Conservation (phyloP, 2,329 filamentous ascomycete genomes). For the Colletotrichum brevisporum region DNA sequence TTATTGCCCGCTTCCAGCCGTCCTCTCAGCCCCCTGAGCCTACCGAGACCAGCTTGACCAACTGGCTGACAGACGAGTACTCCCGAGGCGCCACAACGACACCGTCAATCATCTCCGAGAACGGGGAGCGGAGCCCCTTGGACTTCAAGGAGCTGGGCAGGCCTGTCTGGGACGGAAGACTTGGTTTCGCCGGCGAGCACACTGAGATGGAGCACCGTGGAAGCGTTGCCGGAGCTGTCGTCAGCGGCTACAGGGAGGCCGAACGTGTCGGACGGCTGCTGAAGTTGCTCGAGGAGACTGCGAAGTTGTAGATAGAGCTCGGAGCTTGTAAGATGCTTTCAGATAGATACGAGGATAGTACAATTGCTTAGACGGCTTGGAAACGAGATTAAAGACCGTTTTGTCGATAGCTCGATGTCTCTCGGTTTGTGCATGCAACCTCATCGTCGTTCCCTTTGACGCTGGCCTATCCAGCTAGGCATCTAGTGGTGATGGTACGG, state of each 20-base stretch:
- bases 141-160: slow-evolving; percentile 38
- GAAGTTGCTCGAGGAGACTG: slow-evolving; percentile 29
- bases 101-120: slow-evolving; percentile 32
- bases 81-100: slow-evolving; percentile 37
- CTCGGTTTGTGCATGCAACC: too few species aligned
- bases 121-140: slow-evolving; percentile 37
- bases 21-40: slow-evolving; percentile 33
- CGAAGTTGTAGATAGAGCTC: slow-evolving; percentile 21
- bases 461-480: too few species aligned
- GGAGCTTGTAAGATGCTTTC: slow-evolving; percentile 8
- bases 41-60: slow-evolving; percentile 30
- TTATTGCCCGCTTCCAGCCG: slow-evolving; percentile 29
- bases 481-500: too few species aligned
- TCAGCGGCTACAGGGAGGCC: slow-evolving; percentile 37
- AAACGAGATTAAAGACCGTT: not conserved
- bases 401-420: not conserved
- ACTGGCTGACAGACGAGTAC: slow-evolving; percentile 38
- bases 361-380: slow-evolving; percentile 11
- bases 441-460: too few species aligned
- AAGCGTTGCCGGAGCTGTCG: slow-evolving; percentile 35
- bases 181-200: slow-evolving; percentile 39
- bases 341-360: slow-evolving; percentile 24
- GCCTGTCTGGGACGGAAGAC: slow-evolving; percentile 31
- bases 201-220: slow-evolving; percentile 40
- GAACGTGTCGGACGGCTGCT: slow-evolving; percentile 36